phyloP scores from a whole-genome alignment of 148 eudicot genomes.

The Rhododendron ovatum region DNA sequence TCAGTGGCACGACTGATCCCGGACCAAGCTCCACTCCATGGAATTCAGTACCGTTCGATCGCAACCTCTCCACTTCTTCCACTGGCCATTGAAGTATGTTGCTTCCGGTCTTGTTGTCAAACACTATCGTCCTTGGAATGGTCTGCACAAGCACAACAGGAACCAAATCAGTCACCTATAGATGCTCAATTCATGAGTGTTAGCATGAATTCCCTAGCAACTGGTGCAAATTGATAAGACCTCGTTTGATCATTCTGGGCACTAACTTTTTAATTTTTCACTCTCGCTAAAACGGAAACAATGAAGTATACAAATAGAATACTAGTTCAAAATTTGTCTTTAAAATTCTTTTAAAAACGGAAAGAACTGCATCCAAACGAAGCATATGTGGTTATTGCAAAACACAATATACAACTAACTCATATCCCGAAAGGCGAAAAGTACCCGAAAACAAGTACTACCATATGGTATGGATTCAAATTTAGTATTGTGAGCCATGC shows the following conservation, averaged over 20 bases:
- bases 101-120: slow-evolving; percentile 64
- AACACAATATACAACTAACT: too few species aligned
- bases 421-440: too few species aligned
- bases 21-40: slow-evolving; percentile 40
- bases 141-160: slow-evolving; percentile 25
- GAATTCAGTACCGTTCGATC: slow-evolving; percentile 31
- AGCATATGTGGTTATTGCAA: not conserved
- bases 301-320: not conserved
- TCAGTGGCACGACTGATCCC: slow-evolving; percentile 59
- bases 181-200: not conserved
- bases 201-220: not conserved
- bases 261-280: not conserved
- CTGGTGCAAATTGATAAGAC: too few species aligned
- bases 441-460: too few species aligned
- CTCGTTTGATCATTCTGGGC: not conserved
- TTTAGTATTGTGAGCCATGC: not conserved
- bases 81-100: slow-evolving; percentile 86
- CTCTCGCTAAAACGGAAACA: not conserved
- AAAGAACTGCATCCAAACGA: not conserved
- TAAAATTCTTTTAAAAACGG: too few species aligned
- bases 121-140: slow-evolving; percentile 71
- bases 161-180: not conserved
- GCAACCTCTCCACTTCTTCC: slow-evolving; percentile 59
- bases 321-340: not conserved
- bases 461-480: not conserved